Evolutionary conservation across 805 yeast genomes (phyloP).

Genomic region (Saccharomycopsis synnaedendra): DNA sequence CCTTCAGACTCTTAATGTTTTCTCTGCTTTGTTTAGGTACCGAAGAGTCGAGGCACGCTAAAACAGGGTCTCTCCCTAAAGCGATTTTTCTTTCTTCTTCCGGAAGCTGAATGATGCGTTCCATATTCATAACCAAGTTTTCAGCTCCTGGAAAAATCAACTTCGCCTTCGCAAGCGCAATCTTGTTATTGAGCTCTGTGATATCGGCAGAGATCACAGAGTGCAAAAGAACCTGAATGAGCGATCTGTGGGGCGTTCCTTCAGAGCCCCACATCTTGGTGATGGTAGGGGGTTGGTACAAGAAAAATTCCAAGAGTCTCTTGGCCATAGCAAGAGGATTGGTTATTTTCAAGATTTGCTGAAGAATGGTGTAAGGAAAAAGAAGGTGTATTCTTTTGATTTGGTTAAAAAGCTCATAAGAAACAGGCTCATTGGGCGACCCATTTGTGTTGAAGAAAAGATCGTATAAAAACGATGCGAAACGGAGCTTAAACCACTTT

Average conservation of each 20-base stretch:
- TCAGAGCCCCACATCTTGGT: slow-evolving; percentile 2
- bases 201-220: slow-evolving; percentile 9
- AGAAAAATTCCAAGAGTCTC: slow-evolving; percentile 65
- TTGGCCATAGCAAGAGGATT: slow-evolving; percentile 82
- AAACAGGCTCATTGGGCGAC: neutral
- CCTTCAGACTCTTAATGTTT: neutral
- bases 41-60: slow-evolving; percentile 3
- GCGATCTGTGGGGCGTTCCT: slow-evolving; percentile 7
- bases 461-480: slow-evolving; percentile 78
- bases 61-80: slow-evolving; percentile 4
- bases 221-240: slow-evolving; percentile 11
- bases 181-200: slow-evolving; percentile 3
- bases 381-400: slow-evolving; percentile 59
- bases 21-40: neutral
- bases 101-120: slow-evolving; percentile 1
- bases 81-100: slow-evolving; percentile 1
- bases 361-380: slow-evolving; percentile 72
- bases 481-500: slow-evolving; percentile 73
- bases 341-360: slow-evolving; percentile 67
- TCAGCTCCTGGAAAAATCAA: neutral
- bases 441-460: slow-evolving; percentile 65
- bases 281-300: slow-evolving; percentile 50
- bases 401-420: slow-evolving; percentile 58
- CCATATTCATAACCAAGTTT: slow-evolving; percentile 2
- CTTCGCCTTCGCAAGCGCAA: neutral